phyloP scores from a whole-genome alignment of 257 asterid species.

The Solanum pennellii region DNA sequence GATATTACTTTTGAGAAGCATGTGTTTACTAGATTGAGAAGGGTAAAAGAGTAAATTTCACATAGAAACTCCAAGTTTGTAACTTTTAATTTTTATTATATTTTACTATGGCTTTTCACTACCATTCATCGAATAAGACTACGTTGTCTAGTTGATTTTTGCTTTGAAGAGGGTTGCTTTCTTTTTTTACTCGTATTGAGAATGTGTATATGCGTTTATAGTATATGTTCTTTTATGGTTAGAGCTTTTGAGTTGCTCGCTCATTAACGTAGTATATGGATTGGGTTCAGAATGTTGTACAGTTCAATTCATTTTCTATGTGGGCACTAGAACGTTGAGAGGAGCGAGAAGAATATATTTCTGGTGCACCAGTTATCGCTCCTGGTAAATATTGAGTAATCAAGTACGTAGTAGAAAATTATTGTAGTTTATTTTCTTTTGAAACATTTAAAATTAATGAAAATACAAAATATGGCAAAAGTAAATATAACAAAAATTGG shows the following conservation, averaged over 20 bases:
- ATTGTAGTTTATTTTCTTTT: not conserved
- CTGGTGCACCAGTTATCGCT: not conserved
- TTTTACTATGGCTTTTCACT: not conserved
- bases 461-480: not conserved
- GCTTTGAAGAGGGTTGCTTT: not conserved
- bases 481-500: not conserved
- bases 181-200: not conserved
- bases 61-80: not conserved
- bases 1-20: not conserved
- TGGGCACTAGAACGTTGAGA: not conserved
- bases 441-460: not conserved
- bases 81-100: not conserved
- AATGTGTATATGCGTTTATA: not conserved
- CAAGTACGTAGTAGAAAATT: no score
- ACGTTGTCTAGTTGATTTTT: not conserved
- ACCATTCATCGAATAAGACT: not conserved
- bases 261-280: no score
- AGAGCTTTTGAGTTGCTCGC: not conserved
- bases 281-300: fast-evolving
- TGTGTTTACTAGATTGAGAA: not conserved
- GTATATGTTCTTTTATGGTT: no score
- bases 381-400: no score
- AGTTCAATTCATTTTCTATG: fast-evolving
- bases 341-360: not conserved
- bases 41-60: not conserved